Conservation (phyloP, 805 yeast genomes). For the Candida yuanshanica region DNA sequence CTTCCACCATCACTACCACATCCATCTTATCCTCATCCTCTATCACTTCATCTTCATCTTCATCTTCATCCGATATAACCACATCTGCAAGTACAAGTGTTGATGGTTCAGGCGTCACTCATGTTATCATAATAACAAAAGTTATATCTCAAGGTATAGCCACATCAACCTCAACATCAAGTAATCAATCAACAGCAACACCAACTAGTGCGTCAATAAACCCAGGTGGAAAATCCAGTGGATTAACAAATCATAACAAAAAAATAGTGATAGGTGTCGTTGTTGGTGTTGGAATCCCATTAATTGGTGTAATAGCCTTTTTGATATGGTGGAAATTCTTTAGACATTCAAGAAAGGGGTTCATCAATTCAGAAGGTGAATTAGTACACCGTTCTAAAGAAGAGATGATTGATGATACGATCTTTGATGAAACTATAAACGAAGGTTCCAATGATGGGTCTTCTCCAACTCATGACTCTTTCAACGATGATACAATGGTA, state of each 20-base stretch:
- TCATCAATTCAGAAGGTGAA: constrained; percentile 25
- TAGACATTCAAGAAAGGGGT: constrained; percentile 11
- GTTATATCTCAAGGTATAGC: constrained; percentile 8
- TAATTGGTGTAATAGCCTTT: constrained; percentile 24
- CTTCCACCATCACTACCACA: constrained; percentile 6
- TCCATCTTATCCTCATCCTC: constrained; percentile 4
- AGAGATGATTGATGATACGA: constrained; percentile 23
- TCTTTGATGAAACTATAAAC: constrained; percentile 23
- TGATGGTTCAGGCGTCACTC: constrained; percentile 9
- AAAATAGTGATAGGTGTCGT: constrained; percentile 61
- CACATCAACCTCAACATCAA: constrained; percentile 25
- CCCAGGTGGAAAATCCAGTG: constrained; percentile 17
- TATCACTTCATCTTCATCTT: constrained; percentile 1
- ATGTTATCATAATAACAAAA: constrained; percentile 18
- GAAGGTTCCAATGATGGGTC: constrained; percentile 7
- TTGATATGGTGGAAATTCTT: constrained; percentile 9
- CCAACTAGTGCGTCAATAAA: constrained; percentile 12
- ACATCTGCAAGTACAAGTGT: constrained; percentile 7
- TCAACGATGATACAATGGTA: constrained; percentile 18
- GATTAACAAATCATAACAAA: constrained; percentile 40
- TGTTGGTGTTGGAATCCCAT: constrained; percentile 65
- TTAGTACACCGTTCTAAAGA: constrained; percentile 16
- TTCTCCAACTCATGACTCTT: constrained; percentile 5
- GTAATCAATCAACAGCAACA: constrained; percentile 22
- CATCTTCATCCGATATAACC: neutral